Evolutionary conservation across 768 basidiomycete genomes (phyloP), one percentile per base, ranked within the genome.

Genomic region (Agaricus blazei): DNA sequence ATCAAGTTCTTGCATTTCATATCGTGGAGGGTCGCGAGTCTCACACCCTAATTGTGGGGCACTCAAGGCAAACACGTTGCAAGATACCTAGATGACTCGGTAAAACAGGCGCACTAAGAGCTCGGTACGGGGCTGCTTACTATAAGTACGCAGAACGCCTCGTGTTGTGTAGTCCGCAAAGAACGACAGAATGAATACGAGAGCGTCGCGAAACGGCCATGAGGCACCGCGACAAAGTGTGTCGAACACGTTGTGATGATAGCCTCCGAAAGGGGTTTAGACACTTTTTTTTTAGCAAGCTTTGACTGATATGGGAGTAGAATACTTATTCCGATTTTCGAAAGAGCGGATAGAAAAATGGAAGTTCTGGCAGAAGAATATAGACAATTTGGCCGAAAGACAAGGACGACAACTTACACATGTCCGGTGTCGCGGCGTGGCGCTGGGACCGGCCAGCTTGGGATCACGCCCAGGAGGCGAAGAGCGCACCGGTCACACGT

Each of bases 21-120:
- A 50, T 36, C n/a, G 36, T 42, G 23, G 11, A 55, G 38, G 56
- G 57, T 60, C 60, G 59, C 55, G 60, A 59, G 57, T 55, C 56
- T 58, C 59, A 54, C 54, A 53, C 56, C 53, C 38, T 49, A 24
- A 56, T 43, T 50, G 38, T 27, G 9, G 23, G 49, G 38, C 34
- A 29, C 56, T 38, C 49, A 48, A 47, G 51, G 59, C 50, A 28
- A 60, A 58, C 61, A 62, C 61, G 61, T 59, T 62, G 51, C 54
- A 49, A 9, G 48, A 36, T 24, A 28, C 29, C 41, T 43, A 48
- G 14, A 12, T 9, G 34, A 43, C 31, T 56, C 29, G 48, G 54
- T 19, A 40, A 49, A 49, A 26, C 29, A 26, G 9, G 4, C 15
- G 19, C 19, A 31, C n/a, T 42, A 14, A 28, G n/a, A 29, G 15